phyloP scores from a whole-genome alignment of 305 asterid species.

The Fraxinus greggii region DNA sequence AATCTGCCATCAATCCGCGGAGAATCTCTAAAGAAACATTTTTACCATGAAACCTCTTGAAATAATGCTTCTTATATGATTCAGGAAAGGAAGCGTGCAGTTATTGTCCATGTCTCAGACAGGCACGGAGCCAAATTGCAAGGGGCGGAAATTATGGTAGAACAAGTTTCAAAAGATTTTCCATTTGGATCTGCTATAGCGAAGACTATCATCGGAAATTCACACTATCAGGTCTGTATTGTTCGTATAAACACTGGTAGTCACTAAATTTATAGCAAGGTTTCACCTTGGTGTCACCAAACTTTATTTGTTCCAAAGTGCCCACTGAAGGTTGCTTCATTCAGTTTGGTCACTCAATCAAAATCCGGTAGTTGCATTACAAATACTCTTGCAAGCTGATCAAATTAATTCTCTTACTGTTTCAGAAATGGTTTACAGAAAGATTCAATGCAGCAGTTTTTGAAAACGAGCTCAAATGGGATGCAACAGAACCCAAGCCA shows the following conservation, averaged over 20 bases:
- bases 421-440: constrained; percentile 62
- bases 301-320: background rate
- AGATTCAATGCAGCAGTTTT: constrained; percentile 80
- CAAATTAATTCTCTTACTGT: background rate
- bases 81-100: constrained; percentile 68
- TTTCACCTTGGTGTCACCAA: background rate
- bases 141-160: constrained; percentile 49
- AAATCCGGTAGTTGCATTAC: background rate
- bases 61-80: background rate
- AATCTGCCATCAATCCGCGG: background rate
- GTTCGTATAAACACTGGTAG: background rate
- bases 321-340: background rate
- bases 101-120: constrained; percentile 58
- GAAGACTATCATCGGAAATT: constrained; percentile 48
- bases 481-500: constrained; percentile 53
- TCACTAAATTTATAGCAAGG: background rate
- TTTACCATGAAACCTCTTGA: background rate
- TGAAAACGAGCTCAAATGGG: constrained; percentile 85
- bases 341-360: background rate
- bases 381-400: background rate
- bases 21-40: background rate
- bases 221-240: constrained; percentile 46
- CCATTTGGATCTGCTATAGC: constrained; percentile 87
- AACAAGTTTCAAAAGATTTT: constrained; percentile 65
- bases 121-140: constrained; percentile 38